Evolutionary conservation across 2,329 filamentous ascomycete genomes (phyloP), one percentile per base, ranked within the genome.

Genomic region (Alternaria consortialis): DNA sequence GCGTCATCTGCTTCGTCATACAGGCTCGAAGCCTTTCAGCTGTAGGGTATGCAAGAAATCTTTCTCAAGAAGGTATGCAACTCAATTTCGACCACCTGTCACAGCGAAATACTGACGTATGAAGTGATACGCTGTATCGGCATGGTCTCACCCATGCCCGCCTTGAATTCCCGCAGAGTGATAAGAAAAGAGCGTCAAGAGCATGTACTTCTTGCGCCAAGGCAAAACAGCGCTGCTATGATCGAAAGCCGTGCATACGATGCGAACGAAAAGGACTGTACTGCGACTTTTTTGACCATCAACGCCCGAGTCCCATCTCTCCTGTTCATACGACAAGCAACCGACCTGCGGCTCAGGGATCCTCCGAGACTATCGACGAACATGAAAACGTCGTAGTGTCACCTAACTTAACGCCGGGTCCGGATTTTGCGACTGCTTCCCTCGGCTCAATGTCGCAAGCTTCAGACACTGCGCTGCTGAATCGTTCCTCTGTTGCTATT

Each of bases 1-100:
- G 25, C 43, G 43, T 47, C 43, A 47, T 47, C 15, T 47, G 12
- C 43, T 47, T 47, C 43, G 43, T 11, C 43, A 47, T 47, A 25
- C 43, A 47, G 43, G 43, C 43, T 20, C 15, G 12, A 47, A 47
- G 23, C 27, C 43, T 47, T 47, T 47, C 23, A n/a, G 6, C 23
- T 47, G 43, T 31, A 47, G 25, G 15, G 7, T 47, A 31, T 47
- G 43, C 43, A 13, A 17, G n/a, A 47, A 47, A 15, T 29, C 43
- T 5, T 47, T 47, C 43, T 29, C 43, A 31, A 47, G 43, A 27
- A 47, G 27, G 43, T 36, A 7, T 7, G 34, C 34, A 7, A 7
- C 12, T 2, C 7, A 13, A 6, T 36, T 36, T 36, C 6, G 15
- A 13, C 20, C 20, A 20, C 2, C 20, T 36, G 34, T 36, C 15